These are phyloP conservation scores for Peronospora farinosa DNA, from an alignment of 352 stramenopile genomes.

Conservation along the genomic window DNA sequence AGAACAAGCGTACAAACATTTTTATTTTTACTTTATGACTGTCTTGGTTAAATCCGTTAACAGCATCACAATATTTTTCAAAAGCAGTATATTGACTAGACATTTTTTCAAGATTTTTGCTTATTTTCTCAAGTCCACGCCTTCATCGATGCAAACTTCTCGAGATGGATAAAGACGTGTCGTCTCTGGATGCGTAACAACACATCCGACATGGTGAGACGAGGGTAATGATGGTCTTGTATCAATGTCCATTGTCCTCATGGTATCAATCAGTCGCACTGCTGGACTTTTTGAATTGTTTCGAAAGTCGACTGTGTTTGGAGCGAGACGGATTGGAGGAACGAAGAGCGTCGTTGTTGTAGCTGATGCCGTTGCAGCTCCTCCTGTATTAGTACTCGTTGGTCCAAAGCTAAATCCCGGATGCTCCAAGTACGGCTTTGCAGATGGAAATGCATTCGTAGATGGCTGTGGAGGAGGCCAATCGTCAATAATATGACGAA, in stretches of 20 bases:
- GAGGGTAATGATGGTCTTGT: background rate
- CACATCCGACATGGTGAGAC: slow-evolving; percentile 3
- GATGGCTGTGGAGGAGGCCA: slow-evolving; percentile 27
- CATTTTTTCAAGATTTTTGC: background rate
- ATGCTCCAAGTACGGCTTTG: slow-evolving; percentile 18
- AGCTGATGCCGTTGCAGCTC: slow-evolving; percentile 1
- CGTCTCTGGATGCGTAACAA: slow-evolving; percentile 3
- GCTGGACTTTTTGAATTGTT: slow-evolving; percentile 1
- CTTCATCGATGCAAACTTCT: background rate
- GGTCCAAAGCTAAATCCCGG: slow-evolving; percentile 10
- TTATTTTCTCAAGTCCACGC: slow-evolving; percentile 1
- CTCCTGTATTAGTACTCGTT: background rate
- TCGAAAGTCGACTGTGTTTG: background rate
- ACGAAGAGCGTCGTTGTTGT: background rate
- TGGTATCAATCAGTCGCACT: slow-evolving; percentile 8
- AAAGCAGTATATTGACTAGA: too few species aligned
- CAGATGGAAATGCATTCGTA: background rate
- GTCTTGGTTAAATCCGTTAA: too few species aligned
- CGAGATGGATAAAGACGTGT: background rate
- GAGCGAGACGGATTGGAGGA: background rate
- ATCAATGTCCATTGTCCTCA: slow-evolving; percentile 10
- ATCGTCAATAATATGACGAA: slow-evolving; percentile 43
- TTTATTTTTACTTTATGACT: too few species aligned
- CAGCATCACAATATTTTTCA: background rate
- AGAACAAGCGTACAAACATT: too few species aligned